These are phyloP conservation scores for Mycosphaerelloides madeirae DNA, from an alignment of 2,329 filamentous ascomycete genomes.

Conservation along the genomic window DNA sequence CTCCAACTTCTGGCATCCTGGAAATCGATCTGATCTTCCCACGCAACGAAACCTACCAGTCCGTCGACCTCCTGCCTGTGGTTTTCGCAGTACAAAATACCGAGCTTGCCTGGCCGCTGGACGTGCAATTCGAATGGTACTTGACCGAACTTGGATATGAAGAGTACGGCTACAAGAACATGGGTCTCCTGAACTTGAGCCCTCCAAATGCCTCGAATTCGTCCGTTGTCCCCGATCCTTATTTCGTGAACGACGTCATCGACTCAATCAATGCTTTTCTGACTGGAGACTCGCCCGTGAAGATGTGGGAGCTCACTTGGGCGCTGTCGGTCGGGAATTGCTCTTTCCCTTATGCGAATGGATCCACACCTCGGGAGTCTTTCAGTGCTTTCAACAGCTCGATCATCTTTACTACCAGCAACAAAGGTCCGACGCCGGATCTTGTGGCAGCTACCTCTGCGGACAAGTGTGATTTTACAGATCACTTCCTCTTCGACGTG, in stretches of 20 bases:
- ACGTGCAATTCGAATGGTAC: not conserved
- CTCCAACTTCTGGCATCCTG: not conserved
- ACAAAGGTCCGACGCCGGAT: not conserved
- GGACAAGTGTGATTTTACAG: not conserved
- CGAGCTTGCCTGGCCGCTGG: not conserved
- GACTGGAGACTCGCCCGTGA: not conserved
- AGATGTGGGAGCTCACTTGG: conserved; percentile 1
- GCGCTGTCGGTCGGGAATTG: not conserved
- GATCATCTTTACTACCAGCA: conserved; percentile 2
- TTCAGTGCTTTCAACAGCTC: not conserved
- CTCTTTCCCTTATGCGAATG: not conserved
- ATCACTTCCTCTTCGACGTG: conserved; percentile 1
- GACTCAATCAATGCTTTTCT: not conserved
- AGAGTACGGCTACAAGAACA: too few relatives aligned
- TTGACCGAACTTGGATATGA: too few relatives aligned
- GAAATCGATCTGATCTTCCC: conserved; percentile 8
- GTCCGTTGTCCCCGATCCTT: not conserved
- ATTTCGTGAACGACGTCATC: not conserved
- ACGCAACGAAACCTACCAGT: conserved; percentile 1
- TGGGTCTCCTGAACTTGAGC: too few relatives aligned
- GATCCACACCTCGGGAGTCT: not conserved
- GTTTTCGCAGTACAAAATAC: conserved; percentile 4
- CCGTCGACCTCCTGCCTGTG: conserved; percentile 2
- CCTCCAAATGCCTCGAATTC: too few relatives aligned
- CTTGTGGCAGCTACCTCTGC: not conserved